These are phyloP conservation scores for Boletus sp. DNA, from an alignment of 1,284 basidiomycete genomes.

Conservation along the genomic window DNA sequence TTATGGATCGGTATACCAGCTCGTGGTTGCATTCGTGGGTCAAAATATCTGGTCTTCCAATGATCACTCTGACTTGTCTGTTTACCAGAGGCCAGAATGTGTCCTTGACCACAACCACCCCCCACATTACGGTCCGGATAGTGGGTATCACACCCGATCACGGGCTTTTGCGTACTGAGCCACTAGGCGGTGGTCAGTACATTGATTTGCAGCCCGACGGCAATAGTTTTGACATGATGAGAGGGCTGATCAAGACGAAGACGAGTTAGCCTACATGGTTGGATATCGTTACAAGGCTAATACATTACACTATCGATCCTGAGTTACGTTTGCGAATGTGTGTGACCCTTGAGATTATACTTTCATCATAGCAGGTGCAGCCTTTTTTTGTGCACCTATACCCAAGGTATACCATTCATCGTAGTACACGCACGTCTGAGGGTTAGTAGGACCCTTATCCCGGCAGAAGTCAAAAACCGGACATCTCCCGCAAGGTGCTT, in stretches of 20 bases:
- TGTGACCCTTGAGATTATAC: constrained; percentile 22
- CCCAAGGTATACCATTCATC: constrained; percentile 41
- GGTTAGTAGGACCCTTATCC: constrained; percentile 51
- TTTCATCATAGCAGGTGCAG: constrained; percentile 9
- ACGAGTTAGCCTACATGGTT: constrained; percentile 14
- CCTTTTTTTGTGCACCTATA: constrained; percentile 13
- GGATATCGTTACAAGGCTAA: constrained; percentile 5
- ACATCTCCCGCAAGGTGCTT: constrained; percentile 50
- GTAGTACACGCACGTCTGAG: constrained; percentile 48
- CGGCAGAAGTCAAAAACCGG: constrained; percentile 52
- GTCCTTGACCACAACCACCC: constrained; percentile 72
- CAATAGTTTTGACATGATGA: constrained; percentile 95
- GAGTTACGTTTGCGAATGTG: background rate
- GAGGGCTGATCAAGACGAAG: constrained; percentile 79
- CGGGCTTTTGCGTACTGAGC: constrained; percentile 82
- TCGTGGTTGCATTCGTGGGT: constrained; percentile 90
- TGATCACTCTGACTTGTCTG: constrained; percentile 1
- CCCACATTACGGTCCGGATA: constrained; percentile 72
- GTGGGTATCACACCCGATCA: constrained; percentile 84
- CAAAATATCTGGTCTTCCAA: background rate
- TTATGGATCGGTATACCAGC: constrained; percentile 74
- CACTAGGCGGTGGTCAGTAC: constrained; percentile 44
- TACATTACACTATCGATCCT: background rate
- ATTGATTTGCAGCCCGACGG: constrained; percentile 88
- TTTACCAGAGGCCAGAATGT: constrained; percentile 75